These are phyloP conservation scores for Vitellaria paradoxa DNA, from an alignment of 179 eudicot species.

Conservation along the genomic window DNA sequence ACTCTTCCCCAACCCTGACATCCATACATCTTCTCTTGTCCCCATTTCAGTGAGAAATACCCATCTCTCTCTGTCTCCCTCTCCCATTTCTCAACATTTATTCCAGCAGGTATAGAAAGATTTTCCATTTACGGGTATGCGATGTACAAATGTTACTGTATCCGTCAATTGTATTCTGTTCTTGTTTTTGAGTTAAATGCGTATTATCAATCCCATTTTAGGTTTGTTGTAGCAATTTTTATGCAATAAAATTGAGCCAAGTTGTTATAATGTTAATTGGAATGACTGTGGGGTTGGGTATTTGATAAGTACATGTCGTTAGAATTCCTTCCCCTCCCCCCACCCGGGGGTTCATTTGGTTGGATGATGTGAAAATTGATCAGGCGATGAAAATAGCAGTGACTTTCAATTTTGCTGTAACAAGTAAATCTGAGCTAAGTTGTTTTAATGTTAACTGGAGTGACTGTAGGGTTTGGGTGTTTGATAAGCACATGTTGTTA, in stretches of 20 bases:
- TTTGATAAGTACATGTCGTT: not conserved
- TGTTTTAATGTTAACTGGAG: not conserved
- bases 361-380: not conserved
- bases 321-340: too few relatives aligned
- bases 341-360: conserved; percentile 4
- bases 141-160: not conserved
- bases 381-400: not conserved
- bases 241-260: not conserved
- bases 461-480: not conserved
- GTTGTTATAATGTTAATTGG: not conserved
- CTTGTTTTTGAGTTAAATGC: not conserved
- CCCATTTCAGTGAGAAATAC: not conserved
- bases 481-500: not conserved
- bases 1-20: not conserved
- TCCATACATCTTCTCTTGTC: not conserved
- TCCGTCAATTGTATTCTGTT: not conserved
- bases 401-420: not conserved
- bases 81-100: not conserved
- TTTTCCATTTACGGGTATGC: not conserved
- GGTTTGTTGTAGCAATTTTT: not conserved
- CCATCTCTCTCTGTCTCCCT: not conserved
- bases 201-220: not conserved
- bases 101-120: not conserved
- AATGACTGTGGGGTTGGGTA: not conserved
- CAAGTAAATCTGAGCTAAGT: not conserved